Evolutionary conservation across 495 filamentous ascomycete species (phyloP), one percentile per base, ranked within the genome.

Genomic region (Annulohypoxylon moriforme): DNA sequence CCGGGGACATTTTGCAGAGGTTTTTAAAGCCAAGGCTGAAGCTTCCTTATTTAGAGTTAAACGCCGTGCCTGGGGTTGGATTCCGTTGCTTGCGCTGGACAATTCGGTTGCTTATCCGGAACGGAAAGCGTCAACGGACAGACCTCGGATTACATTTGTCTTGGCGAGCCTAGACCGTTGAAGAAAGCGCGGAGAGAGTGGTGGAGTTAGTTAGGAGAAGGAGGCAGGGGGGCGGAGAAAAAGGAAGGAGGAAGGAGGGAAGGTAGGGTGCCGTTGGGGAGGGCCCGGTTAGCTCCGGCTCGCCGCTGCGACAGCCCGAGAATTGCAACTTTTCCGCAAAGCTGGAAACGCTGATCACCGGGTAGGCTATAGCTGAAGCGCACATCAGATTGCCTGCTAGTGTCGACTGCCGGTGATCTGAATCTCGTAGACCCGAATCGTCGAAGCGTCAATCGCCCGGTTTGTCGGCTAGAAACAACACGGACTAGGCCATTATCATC

Each of bases 361-460:
- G 59, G 60, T 60, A 64, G 59, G 63, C 64, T 63, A 50, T 60
- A 60, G 64, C 59, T 64, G 44, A 68, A 59, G 36, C 46, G 44
- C 69, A 61, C 13, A 57, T 63, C 55, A 60, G 36, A 58, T 62
- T 49, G 34, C 61, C 36, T 66, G 68, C 36, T 71, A 36, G 16
- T 47, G 24, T 57, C 50, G 64, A 27, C 36, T 68, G 33, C 60
- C 60, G 44, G 64, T 25, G 42, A 72, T 24, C 50, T 67, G 16
- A 36, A 63, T 64, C 59, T 64, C 60, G 50, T 40, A 58, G 63
- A 57, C n/a, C n/a, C n/a, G n/a, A n/a, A n/a, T n/a, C n/a, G n/a
- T 44, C 52, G 64, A 71, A 50, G 59, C 60, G 64, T 67, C 59
- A 42, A 67, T 72, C 61, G 8, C 52, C 64, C 69, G 58, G 55